phyloP scores from a whole-genome alignment of 176 grass and related monocot species.

The Poa annua region DNA sequence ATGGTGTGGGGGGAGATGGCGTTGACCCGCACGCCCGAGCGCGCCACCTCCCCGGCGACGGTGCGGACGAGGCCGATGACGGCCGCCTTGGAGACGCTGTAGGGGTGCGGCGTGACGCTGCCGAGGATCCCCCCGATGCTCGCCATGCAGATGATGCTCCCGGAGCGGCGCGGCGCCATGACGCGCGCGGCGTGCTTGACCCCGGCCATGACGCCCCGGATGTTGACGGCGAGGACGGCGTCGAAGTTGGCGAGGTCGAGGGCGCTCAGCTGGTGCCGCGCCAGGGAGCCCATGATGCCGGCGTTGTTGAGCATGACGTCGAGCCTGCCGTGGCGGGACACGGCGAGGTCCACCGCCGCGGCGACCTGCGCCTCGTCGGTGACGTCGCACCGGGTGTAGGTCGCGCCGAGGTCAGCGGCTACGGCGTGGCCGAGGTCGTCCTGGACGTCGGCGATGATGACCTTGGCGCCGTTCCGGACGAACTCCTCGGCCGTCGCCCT shows the following conservation, averaged over 20 bases:
- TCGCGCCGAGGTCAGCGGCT: background rate
- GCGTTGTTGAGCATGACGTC: constrained; percentile 71
- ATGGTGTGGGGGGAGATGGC: constrained; percentile 22
- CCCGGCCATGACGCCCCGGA: background rate
- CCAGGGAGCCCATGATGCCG: background rate
- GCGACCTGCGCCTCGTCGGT: constrained; percentile 50
- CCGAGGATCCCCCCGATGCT: background rate
- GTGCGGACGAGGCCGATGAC: background rate
- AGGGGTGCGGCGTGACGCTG: background rate
- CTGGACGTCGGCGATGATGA: constrained; percentile 55
- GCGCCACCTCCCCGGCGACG: background rate
- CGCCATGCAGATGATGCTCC: constrained; percentile 29
- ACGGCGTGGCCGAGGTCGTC: constrained; percentile 41
- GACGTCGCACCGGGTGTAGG: constrained; percentile 49
- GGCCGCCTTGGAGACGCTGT: constrained; percentile 15
- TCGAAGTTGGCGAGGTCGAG: constrained; percentile 58
- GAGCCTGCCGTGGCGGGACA: constrained; percentile 43
- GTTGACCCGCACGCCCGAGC: constrained; percentile 3
- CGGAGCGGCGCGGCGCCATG: constrained; percentile 4
- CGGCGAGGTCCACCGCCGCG: constrained; percentile 48
- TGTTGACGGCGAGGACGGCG: constrained; percentile 45
- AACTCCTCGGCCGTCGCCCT: constrained; percentile 37
- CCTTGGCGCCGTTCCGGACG: constrained; percentile 30
- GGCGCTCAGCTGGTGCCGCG: background rate
- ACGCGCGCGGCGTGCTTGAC: constrained; percentile 61